Evolutionary conservation across 345 rosid species (phyloP).

Genomic region (Atalantia buxifolia): DNA sequence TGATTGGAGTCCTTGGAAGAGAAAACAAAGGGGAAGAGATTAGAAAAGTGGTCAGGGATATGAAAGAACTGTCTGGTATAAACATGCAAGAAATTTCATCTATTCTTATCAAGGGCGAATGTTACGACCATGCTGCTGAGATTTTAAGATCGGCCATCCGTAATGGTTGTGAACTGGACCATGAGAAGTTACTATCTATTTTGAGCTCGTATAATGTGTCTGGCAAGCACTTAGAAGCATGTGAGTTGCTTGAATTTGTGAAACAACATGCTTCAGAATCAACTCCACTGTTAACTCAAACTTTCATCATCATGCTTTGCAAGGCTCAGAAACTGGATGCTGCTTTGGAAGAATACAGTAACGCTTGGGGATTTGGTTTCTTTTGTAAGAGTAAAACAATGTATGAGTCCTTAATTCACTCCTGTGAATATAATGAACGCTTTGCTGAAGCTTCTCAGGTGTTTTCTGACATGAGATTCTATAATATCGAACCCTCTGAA

Average conservation of each 20-base stretch:
- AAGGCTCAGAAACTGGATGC: slow-evolving; percentile 54
- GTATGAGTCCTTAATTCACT: slow-evolving; percentile 68
- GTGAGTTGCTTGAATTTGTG: slow-evolving; percentile 72
- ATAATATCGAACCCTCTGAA: slow-evolving; percentile 53
- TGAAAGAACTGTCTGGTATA: slow-evolving; percentile 65
- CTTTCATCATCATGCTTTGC: slow-evolving; percentile 69
- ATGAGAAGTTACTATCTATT: slow-evolving; percentile 60
- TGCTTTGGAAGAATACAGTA: slow-evolving; percentile 68
- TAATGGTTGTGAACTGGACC: slow-evolving; percentile 49
- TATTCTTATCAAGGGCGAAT: slow-evolving; percentile 77
- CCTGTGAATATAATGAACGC: slow-evolving; percentile 59
- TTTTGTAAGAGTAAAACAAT: slow-evolving; percentile 45
- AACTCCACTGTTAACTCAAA: slow-evolving; percentile 56
- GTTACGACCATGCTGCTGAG: slow-evolving; percentile 77
- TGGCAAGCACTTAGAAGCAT: slow-evolving; percentile 71
- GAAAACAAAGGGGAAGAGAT: slow-evolving; percentile 59
- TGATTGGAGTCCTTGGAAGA: slow-evolving; percentile 50
- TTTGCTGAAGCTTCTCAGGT: slow-evolving; percentile 80
- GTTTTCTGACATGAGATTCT: slow-evolving; percentile 76
- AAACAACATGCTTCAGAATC: slow-evolving; percentile 49
- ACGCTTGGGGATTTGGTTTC: slow-evolving; percentile 39
- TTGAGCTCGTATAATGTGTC: slow-evolving; percentile 74
- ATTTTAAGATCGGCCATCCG: slow-evolving; percentile 60
- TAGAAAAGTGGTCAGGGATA: slow-evolving; percentile 58
- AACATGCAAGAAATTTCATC: slow-evolving; percentile 58